These are phyloP conservation scores for Hemileia vastatrix DNA, from an alignment of 1,284 basidiomycete species.

Conservation along the genomic window DNA sequence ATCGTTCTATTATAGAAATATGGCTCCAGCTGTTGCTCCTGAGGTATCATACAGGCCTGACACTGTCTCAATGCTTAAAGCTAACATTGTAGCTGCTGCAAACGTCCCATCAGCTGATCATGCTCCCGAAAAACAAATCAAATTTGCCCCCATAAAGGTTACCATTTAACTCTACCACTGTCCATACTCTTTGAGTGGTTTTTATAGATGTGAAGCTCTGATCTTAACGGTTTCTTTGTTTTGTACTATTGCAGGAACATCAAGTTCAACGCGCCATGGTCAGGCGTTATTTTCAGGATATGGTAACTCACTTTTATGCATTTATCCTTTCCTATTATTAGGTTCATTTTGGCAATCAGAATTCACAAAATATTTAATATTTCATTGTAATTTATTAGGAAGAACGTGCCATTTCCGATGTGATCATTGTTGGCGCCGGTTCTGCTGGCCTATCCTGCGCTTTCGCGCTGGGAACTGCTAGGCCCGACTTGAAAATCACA, in stretches of 20 bases:
- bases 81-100: constrained; percentile 2
- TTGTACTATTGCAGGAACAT: constrained; percentile 49
- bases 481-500: constrained; percentile 67
- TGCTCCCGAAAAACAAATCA: constrained; percentile 3
- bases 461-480: constrained; percentile 58
- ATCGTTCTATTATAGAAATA: not conserved
- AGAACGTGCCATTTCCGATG: constrained; percentile 63
- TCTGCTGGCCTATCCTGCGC: constrained; percentile 70
- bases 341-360: not conserved
- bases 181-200: not conserved
- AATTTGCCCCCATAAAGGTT: constrained; percentile 22
- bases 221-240: not conserved
- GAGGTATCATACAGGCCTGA: constrained; percentile 14
- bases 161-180: not conserved
- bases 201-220: not conserved
- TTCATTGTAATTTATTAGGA: constrained; percentile 62
- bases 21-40: constrained; percentile 3
- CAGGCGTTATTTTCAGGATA: constrained; percentile 51
- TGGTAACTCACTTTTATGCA: constrained; percentile 15
- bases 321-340: constrained; percentile 59
- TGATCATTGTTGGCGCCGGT: constrained; percentile 69
- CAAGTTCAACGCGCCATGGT: constrained; percentile 71
- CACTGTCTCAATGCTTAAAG: too few species aligned
- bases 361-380: constrained; percentile 49
- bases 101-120: not conserved